These are phyloP conservation scores for Pueraria montana DNA, from an alignment of 306 rosid genomes.

Conservation along the genomic window DNA sequence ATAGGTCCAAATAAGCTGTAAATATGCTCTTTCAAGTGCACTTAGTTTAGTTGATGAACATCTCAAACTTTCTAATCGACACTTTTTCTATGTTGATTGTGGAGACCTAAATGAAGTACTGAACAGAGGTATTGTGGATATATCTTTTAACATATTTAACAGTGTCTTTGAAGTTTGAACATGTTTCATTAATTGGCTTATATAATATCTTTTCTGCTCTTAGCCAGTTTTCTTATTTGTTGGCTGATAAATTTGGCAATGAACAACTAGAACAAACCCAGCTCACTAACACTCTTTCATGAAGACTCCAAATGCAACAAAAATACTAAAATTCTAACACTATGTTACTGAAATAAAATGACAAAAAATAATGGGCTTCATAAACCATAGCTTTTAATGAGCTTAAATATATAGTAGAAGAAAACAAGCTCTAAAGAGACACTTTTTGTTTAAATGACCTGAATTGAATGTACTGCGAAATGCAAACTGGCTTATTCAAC, in stretches of 20 bases:
- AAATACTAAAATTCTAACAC: background rate
- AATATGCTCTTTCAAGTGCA: background rate
- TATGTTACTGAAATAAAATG: background rate
- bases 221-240: conserved; percentile 21
- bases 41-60: background rate
- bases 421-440: background rate
- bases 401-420: background rate
- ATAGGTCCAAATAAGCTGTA: background rate
- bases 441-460: conserved; percentile 1
- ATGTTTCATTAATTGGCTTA: background rate
- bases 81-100: background rate
- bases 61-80: conserved; percentile 14
- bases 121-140: background rate
- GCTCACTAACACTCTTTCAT: background rate
- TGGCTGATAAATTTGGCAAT: conserved; percentile 6
- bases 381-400: background rate
- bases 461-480: conserved; percentile 1
- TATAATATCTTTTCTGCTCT: background rate
- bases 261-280: background rate
- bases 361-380: background rate
- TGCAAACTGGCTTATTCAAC: conserved; percentile 1
- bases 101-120: conserved; percentile 8
- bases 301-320: background rate
- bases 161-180: background rate
- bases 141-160: background rate